Percentiles rank a stretch among this genome's conserved stretches.
Evolutionary conservation across 2,329 filamentous ascomycete genomes (phyloP).

Genomic region (Sphaerostilbella broomeana): DNA sequence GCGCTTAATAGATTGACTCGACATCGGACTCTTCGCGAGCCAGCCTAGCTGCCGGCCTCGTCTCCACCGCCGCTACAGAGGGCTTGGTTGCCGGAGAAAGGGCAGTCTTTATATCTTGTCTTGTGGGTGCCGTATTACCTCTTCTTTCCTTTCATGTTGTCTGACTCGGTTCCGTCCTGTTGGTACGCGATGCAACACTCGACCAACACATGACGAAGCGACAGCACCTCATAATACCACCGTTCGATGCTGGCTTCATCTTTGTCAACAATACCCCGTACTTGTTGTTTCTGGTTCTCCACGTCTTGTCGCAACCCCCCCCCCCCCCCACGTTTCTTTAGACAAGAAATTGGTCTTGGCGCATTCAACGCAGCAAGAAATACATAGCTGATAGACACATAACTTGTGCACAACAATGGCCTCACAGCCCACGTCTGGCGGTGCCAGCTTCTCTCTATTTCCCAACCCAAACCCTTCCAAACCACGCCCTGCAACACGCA

Average conservation of each 20-base stretch:
- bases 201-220: constrained; percentile 21
- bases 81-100: constrained; percentile 2
- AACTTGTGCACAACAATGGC: constrained; percentile 30
- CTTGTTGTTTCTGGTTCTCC: constrained; percentile 3
- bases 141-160: constrained; percentile 2
- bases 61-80: constrained; percentile 6
- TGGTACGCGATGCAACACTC: constrained; percentile 12
- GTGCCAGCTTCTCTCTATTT: constrained; percentile 52
- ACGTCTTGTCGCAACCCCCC: background rate
- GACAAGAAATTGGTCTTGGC: constrained; percentile 18
- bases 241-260: constrained; percentile 3
- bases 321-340: constrained; percentile 17
- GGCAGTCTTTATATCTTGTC: constrained; percentile 10
- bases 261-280: constrained; percentile 15
- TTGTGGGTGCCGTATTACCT: constrained; percentile 2
- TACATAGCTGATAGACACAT: too few species aligned
- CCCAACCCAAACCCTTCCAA: constrained; percentile 41
- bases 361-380: constrained; percentile 18
- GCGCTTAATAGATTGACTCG: constrained; percentile 14
- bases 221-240: too few species aligned
- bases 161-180: constrained; percentile 9
- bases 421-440: constrained; percentile 27
- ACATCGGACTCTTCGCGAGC: constrained; percentile 6
- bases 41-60: constrained; percentile 1
- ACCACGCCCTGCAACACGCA: constrained; percentile 23